Conservation (phyloP, 2,329 filamentous ascomycete genomes). For the Onygena corvina region DNA sequence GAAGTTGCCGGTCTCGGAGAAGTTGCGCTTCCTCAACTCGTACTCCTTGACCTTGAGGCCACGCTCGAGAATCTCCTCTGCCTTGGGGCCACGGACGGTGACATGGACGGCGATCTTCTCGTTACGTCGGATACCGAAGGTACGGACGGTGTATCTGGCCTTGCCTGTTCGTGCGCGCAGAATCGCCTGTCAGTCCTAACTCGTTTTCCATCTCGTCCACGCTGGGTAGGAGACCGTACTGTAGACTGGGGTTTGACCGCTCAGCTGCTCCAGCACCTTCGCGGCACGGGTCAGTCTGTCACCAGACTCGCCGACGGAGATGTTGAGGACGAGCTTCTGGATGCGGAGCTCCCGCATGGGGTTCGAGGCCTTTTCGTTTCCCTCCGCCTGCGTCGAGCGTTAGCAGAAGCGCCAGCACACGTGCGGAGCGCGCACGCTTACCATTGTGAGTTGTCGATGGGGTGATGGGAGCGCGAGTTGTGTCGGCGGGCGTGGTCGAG, state of each 20-base stretch:
- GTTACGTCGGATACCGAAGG: constrained; percentile 99
- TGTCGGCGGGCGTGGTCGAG: constrained; percentile 7
- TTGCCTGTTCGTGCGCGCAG: constrained; percentile 53
- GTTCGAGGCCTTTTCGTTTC: constrained; percentile 71
- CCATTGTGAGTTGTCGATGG: constrained; percentile 38
- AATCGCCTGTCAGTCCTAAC: constrained; percentile 15
- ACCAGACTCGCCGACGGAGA: constrained; percentile 99
- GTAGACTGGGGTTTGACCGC: constrained; percentile 99
- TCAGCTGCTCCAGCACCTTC: constrained; percentile 99
- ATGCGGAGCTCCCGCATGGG: constrained; percentile 99
- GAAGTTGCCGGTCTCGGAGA: constrained; percentile 99
- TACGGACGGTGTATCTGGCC: constrained; percentile 99
- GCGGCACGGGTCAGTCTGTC: constrained; percentile 99
- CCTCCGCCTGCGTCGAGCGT: constrained; percentile 50
- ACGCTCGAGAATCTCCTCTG: constrained; percentile 99
- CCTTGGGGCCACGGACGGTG: constrained; percentile 97
- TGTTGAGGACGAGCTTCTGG: constrained; percentile 99
- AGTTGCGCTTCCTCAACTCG: constrained; percentile 98
- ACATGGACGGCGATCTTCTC: constrained; percentile 99
- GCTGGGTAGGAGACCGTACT: constrained; percentile 43
- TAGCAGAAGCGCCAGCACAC: constrained; percentile 14
- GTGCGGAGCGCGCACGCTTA: constrained; percentile 21
- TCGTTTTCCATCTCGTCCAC: not conserved
- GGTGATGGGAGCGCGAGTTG: constrained; percentile 23
- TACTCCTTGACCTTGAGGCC: constrained; percentile 99